These are phyloP conservation scores for Trametes villosa DNA, from an alignment of 768 basidiomycete species.

Conservation along the genomic window DNA sequence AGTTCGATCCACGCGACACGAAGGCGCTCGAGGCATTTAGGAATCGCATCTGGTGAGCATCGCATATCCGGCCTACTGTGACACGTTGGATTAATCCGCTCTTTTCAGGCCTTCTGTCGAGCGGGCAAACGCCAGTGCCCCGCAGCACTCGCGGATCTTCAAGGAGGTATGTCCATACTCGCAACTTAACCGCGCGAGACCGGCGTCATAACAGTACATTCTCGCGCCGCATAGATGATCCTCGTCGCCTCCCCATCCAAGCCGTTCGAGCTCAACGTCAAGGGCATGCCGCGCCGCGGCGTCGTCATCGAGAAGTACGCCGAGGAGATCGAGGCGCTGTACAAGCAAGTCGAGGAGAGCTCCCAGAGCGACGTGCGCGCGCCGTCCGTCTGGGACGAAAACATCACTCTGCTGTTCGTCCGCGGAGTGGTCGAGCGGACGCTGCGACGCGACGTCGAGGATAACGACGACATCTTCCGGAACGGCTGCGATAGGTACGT, in stretches of 20 bases:
- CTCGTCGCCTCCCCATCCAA: conserved; percentile 16
- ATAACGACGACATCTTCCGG: conserved; percentile 29
- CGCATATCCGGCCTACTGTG: neutral
- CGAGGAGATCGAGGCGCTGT: conserved; percentile 27
- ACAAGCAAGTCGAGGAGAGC: conserved; percentile 24
- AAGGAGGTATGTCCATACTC: conserved; percentile 16
- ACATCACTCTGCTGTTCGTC: conserved; percentile 15
- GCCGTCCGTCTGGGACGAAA: conserved; percentile 21
- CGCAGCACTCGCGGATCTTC: conserved; percentile 44
- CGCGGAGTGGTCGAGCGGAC: conserved; percentile 23
- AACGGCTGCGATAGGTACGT: conserved; percentile 30
- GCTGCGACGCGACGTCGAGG: conserved; percentile 10
- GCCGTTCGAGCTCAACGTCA: conserved; percentile 16
- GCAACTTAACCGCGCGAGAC: neutral
- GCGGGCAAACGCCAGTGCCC: conserved; percentile 41
- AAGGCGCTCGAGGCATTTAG: conserved; percentile 36
- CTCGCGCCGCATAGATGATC: conserved; percentile 20
- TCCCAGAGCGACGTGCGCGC: conserved; percentile 22
- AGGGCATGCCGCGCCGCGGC: conserved; percentile 35
- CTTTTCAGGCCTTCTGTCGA: conserved; percentile 40
- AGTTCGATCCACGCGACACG: conserved; percentile 38
- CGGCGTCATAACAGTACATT: neutral
- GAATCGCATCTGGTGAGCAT: conserved; percentile 40
- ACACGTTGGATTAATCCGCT: neutral
- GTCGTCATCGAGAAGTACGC: conserved; percentile 25